Evolutionary conservation across 805 yeast species (phyloP), one percentile per base, ranked within the genome.

Genomic region (Priceomyces carsonii): DNA sequence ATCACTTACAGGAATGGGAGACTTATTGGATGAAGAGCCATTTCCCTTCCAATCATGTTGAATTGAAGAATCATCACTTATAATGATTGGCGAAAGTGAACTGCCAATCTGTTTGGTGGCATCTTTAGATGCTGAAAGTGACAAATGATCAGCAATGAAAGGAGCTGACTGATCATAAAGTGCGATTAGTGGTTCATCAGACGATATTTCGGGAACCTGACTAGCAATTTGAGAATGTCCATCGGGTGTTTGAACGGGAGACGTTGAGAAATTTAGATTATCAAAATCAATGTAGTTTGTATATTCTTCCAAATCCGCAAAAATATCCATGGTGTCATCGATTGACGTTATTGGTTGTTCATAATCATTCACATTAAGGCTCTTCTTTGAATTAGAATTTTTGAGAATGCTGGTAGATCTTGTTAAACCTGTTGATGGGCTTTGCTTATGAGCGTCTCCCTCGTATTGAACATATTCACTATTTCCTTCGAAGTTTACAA

Each of bases 341-440:
- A 15, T 18, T 10, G 20, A 18, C n/a, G 35, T 18, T 4, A 18
- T 24, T n/a, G 29, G 35, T 10, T 27, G 21, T 14, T 32, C 30
- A 16, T 31, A 18, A 8, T 29, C 22, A 10, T 38, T 32, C 13
- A 39, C 31, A 24, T 38, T 41, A 22, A 58, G 40, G 22, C 49
- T 49, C 13, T 48, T 43, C 18, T 45, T 40, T 1, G 60, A 52
- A 12, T 38, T 45, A 1, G 67, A 58, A 35, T 60, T 61, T 47
- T 68, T 68, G 45, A 68, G 57, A 20, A 68, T 68, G 21, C 70
- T 61, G 32, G 55, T 57, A 3, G 71, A 62, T 28, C 72, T 48
- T 13, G 55, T 50, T 32, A 61, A 49, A 6, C 46, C 18, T 10
- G 42, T 39, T 4, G 58, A 48, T 2, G 51, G 42, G 27, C 48